Evolutionary conservation across 2,329 filamentous ascomycete genomes (phyloP).

Genomic region (Calonectria leucothoes): DNA sequence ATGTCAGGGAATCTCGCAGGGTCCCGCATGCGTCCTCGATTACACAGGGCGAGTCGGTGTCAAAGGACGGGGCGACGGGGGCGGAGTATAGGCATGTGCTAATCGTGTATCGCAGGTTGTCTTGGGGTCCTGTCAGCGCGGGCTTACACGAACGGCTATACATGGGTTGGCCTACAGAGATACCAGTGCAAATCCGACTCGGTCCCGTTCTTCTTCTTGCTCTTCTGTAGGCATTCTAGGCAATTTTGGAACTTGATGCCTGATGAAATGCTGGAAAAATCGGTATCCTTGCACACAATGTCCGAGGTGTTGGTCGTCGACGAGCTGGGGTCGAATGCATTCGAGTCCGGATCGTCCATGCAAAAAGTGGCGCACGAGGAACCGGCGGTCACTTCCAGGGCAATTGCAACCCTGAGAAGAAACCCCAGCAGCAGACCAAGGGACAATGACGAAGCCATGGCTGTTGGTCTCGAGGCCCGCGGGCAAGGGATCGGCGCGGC

Average conservation of each 20-base stretch:
- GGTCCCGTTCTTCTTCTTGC: slow-evolving; percentile 50
- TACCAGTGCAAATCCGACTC: slow-evolving; percentile 60
- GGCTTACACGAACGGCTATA: not conserved
- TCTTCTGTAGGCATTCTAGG: slow-evolving; percentile 59
- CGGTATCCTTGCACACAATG: slow-evolving; percentile 57
- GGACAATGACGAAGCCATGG: slow-evolving; percentile 7
- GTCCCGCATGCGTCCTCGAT: slow-evolving; percentile 54
- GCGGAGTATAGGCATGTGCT: slow-evolving; percentile 58
- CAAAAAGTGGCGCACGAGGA: slow-evolving; percentile 64
- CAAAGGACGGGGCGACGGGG: slow-evolving; percentile 45
- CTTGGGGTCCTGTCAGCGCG: slow-evolving; percentile 42
- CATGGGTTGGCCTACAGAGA: slow-evolving; percentile 54
- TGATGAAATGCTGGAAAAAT: slow-evolving; percentile 49
- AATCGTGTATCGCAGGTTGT: slow-evolving; percentile 62
- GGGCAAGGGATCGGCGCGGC: not conserved
- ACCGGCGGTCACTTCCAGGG: slow-evolving; percentile 61
- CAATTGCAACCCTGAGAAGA: slow-evolving; percentile 27
- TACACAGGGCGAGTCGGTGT: slow-evolving; percentile 55
- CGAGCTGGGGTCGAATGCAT: slow-evolving; percentile 47
- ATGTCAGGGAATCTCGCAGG: slow-evolving; percentile 51
- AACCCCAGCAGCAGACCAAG: not conserved
- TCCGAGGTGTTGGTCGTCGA: slow-evolving; percentile 58
- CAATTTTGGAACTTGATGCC: slow-evolving; percentile 62
- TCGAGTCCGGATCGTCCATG: slow-evolving; percentile 50
- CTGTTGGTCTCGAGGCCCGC: not conserved